Percentiles rank a stretch among this genome's conserved stretches.
These are phyloP conservation scores for Chlorella vulgaris DNA, from an alignment of 139 green algal species.

Conservation along the genomic window DNA sequence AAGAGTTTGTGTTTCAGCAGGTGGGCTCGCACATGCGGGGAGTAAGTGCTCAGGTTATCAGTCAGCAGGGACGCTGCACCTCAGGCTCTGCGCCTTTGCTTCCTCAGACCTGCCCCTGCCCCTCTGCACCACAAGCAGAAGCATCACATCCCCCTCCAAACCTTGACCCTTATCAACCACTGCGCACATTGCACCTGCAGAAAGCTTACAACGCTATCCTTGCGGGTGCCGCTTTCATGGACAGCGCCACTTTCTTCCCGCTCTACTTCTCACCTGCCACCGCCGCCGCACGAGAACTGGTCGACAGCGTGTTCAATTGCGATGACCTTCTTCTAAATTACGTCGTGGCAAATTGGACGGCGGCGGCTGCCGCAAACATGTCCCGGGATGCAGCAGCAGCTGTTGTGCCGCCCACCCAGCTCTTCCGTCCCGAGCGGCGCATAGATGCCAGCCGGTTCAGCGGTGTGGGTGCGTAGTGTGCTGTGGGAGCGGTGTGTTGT, in stretches of 20 bases:
- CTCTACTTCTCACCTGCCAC: constrained; percentile 37
- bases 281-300: constrained; percentile 4
- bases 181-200: too few species aligned
- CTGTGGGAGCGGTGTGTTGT: too few species aligned
- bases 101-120: neutral
- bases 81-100: too few species aligned
- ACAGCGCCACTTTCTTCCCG: constrained; percentile 38
- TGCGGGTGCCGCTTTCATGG: constrained; percentile 56
- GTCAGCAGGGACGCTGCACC: too few species aligned
- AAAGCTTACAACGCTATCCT: constrained; percentile 56
- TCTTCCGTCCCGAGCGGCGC: constrained; percentile 11
- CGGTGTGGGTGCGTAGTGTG: constrained; percentile 18
- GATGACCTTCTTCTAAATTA: constrained; percentile 65
- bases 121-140: neutral
- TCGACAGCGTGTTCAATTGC: constrained; percentile 58
- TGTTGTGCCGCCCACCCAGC: neutral
- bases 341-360: constrained; percentile 40
- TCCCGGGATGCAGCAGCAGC: neutral
- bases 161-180: too few species aligned
- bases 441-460: constrained; percentile 17
- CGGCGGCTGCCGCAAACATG: neutral
- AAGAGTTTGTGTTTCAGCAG: constrained; percentile 3
- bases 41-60: too few species aligned
- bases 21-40: neutral
- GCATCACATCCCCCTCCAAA: too few species aligned